phyloP scores from a whole-genome alignment of 495 filamentous ascomycete genomes.

The Podospora comata region DNA sequence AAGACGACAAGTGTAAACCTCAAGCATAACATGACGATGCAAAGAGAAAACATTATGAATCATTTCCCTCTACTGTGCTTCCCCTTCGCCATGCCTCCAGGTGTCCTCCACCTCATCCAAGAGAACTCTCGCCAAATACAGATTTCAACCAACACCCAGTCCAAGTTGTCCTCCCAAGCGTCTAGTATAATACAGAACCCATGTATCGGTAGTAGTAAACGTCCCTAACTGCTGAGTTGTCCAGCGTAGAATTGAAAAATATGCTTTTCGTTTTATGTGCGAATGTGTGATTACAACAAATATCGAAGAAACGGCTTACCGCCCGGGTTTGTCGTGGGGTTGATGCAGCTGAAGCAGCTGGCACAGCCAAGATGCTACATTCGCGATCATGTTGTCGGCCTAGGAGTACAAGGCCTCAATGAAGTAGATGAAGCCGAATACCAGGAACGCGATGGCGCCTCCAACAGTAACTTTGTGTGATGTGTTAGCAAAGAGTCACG shows the following conservation, averaged over 20 bases:
- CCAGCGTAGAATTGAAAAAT: conserved; percentile 13
- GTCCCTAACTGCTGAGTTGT: conserved; percentile 4
- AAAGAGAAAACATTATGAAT: neutral
- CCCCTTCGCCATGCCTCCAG: neutral
- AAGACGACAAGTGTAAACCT: neutral
- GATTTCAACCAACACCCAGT: neutral
- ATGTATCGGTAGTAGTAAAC: neutral
- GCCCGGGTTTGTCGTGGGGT: neutral
- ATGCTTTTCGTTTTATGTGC: conserved; percentile 9
- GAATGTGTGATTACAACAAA: conserved; percentile 25
- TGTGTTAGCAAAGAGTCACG: conserved; percentile 24
- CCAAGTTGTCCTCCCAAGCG: neutral
- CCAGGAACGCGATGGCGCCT: conserved; percentile 84
- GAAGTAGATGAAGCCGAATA: conserved; percentile 88
- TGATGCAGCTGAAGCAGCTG: conserved; percentile 10
- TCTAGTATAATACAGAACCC: neutral
- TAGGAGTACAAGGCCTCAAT: conserved; percentile 71
- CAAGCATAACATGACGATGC: neutral
- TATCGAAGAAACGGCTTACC: conserved; percentile 8
- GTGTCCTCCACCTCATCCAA: neutral
- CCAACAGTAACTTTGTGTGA: conserved; percentile 75
- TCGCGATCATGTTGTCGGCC: neutral
- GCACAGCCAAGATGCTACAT: conserved; percentile 18
- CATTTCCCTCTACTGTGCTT: neutral
- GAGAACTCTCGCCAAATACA: neutral